Conservation (phyloP, 441 rosid species). For the Erodium moschatum region DNA sequence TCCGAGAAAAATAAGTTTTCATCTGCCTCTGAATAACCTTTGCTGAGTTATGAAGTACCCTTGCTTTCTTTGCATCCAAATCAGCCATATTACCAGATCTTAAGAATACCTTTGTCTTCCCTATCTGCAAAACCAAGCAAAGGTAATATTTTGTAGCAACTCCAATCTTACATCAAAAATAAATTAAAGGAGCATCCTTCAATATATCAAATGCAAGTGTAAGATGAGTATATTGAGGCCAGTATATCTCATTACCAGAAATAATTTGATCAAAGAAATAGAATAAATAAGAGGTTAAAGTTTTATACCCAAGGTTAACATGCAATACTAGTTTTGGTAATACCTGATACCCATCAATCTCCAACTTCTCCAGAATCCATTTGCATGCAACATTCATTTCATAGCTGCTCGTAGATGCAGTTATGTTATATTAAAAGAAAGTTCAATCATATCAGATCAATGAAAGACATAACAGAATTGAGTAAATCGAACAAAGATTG, state of each 20-base stretch:
- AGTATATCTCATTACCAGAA: too few species aligned
- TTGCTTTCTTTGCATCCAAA: constrained; percentile 75
- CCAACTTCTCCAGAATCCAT: constrained; percentile 70
- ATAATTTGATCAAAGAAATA: too few species aligned
- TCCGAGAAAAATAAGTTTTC: constrained; percentile 60
- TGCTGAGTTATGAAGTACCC: constrained; percentile 71
- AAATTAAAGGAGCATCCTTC: neutral
- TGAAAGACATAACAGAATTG: constrained; percentile 17
- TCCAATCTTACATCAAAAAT: neutral
- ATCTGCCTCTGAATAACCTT: constrained; percentile 65
- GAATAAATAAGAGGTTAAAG: too few species aligned
- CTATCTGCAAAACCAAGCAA: constrained; percentile 54
- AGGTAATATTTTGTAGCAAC: constrained; percentile 20
- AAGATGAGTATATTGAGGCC: neutral
- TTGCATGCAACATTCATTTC: constrained; percentile 64
- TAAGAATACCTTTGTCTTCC: constrained; percentile 86
- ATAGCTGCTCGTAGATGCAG: constrained; percentile 36
- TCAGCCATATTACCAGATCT: constrained; percentile 99
- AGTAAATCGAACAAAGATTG: constrained; percentile 6
- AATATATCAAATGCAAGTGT: neutral
- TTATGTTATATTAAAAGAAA: neutral
- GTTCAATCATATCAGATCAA: constrained; percentile 3
- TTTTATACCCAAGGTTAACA: constrained; percentile 25
- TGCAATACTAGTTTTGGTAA: constrained; percentile 10
- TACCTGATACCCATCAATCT: constrained; percentile 91